These are phyloP conservation scores for Colletotrichum euphorbiae DNA, from an alignment of 2,329 filamentous ascomycete genomes.

Conservation along the genomic window DNA sequence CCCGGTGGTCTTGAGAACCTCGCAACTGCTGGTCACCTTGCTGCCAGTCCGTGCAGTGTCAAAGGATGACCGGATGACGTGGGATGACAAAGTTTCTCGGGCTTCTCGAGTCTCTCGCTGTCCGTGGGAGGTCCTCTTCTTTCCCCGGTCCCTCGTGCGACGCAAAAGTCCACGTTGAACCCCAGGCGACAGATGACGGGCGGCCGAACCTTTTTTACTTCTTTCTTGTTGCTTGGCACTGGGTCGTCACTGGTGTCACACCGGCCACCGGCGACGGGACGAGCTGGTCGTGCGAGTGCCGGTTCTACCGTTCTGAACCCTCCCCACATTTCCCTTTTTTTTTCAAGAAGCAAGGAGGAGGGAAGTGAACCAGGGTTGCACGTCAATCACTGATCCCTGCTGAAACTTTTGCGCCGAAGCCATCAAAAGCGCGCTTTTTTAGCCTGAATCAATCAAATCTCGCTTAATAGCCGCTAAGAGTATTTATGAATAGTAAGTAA, in stretches of 20 bases:
- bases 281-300: conserved; percentile 27
- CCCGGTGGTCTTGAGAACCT: too few species aligned
- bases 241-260: conserved; percentile 25
- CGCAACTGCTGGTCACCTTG: neutral
- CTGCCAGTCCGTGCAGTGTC: neutral
- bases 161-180: neutral
- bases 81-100: conserved; percentile 14
- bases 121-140: neutral
- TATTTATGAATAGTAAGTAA: too few species aligned
- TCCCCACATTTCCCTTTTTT: conserved; percentile 14
- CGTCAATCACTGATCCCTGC: too few species aligned
- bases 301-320: conserved; percentile 18
- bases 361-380: too few species aligned
- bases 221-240: neutral
- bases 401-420: too few species aligned
- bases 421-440: too few species aligned
- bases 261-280: conserved; percentile 32
- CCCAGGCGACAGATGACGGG: conserved; percentile 3
- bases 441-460: too few species aligned
- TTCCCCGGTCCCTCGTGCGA: neutral
- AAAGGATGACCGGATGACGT: neutral
- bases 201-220: neutral
- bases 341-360: conserved; percentile 22
- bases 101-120: conserved; percentile 3
- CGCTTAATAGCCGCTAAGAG: too few species aligned